phyloP scores from a whole-genome alignment of 257 asterid species.

The Penstemon newberryi region DNA sequence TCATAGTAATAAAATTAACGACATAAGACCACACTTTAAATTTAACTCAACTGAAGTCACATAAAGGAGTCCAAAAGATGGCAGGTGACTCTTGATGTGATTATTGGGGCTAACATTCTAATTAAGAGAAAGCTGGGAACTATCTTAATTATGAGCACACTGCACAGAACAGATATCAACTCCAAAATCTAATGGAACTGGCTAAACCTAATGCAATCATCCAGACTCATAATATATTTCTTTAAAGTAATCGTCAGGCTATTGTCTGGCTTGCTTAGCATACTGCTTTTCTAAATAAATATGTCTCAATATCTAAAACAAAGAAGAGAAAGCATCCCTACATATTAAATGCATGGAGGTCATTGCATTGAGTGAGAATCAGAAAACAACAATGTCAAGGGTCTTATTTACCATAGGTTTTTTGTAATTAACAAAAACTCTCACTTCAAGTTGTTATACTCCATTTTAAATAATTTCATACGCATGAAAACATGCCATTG shows the following conservation, averaged over 20 bases:
- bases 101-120: background rate
- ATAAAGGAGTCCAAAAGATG: slow-evolving; percentile 1
- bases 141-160: background rate
- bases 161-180: background rate
- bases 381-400: background rate
- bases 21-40: background rate
- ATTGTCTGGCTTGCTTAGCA: no score
- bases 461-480: slow-evolving; percentile 11
- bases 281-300: no score
- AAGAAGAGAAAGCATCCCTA: background rate
- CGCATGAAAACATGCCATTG: slow-evolving; percentile 10
- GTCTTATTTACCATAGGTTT: background rate
- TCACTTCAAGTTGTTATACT: background rate
- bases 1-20: background rate
- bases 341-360: background rate
- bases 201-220: slow-evolving; percentile 18
- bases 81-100: background rate
- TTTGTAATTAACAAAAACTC: slow-evolving; percentile 20
- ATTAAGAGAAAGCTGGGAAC: background rate
- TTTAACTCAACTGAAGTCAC: slow-evolving; percentile 3
- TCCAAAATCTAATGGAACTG: background rate
- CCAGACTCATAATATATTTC: slow-evolving; percentile 2
- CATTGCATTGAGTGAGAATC: background rate
- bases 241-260: background rate
- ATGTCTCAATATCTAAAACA: background rate